Conservation (phyloP, 176 grass and related monocot species). For the Oryza officinalis region DNA sequence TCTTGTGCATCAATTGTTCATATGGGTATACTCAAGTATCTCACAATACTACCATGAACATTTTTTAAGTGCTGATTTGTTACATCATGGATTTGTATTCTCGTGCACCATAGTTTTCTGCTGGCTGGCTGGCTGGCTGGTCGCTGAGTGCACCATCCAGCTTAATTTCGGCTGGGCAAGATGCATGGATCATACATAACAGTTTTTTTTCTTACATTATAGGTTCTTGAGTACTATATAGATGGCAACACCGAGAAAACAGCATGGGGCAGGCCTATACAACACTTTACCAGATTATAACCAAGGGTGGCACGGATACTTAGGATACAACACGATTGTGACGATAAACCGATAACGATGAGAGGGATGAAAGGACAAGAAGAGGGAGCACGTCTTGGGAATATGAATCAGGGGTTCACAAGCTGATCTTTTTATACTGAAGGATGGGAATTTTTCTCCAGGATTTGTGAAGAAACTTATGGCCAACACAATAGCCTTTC, state of each 20-base stretch:
- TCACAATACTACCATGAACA: neutral
- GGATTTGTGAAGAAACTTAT: neutral
- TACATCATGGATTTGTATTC: neutral
- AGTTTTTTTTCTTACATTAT: neutral
- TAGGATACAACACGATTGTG: neutral
- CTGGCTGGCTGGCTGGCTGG: too few relatives aligned
- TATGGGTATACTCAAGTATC: neutral
- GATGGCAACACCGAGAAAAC: neutral
- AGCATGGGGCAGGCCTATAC: neutral
- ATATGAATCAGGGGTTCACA: neutral
- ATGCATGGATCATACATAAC: neutral
- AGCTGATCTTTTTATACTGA: neutral
- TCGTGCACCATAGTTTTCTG: neutral
- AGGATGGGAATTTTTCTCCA: neutral
- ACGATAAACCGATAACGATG: neutral
- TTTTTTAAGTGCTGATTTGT: neutral
- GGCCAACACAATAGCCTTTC: neutral
- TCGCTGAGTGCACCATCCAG: neutral
- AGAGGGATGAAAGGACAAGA: neutral
- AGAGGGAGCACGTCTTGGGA: neutral
- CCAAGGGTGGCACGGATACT: neutral
- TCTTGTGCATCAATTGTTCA: neutral
- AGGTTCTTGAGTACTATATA: neutral
- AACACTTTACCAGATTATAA: neutral
- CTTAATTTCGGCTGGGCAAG: neutral